Evolutionary conservation across 1,284 basidiomycete genomes (phyloP), one percentile per base, ranked within the genome.

Genomic region (Ustilago xerochloae): DNA sequence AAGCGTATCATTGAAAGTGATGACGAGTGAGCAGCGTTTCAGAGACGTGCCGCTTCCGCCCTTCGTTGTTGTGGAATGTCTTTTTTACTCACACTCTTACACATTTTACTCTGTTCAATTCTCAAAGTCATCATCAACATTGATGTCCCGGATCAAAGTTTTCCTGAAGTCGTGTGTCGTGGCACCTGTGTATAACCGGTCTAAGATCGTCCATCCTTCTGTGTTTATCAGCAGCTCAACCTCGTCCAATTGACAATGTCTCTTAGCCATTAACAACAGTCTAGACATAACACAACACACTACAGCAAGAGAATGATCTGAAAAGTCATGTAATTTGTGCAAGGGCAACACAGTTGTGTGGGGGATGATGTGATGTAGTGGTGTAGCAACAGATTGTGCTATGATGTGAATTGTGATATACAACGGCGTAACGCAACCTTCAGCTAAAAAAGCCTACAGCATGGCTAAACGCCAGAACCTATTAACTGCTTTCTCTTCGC

Each of bases 1-100:
- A 77, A 77, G 61, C 62, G 71, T 39, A 77, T 74, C 71, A 60
- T 77, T 30, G 75, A 75, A 29, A 71, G 68, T 26, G 72, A 75
- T 47, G 75, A 77, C 28, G 75, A 77, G 43, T 73, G 33, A 54
- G 18, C 28, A 30, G 28, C 39, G 12, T 30, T 32, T 32, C 32
- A 50, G n/a, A 4, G 8, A 9, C 39, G 10, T 41, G 4, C 15
- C 10, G 13, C 9, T 39, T 9, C 38, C 38, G 38, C 12, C n/a
- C 26, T 47, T 15, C 15, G n/a, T n/a, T n/a, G n/a, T n/a, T 15
- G 24, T 12, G 41, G 18, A 22, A 13, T 22, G 15, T 43, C 20
- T 43, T 22, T 24, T 24, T n/a, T n/a, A n/a, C n/a, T n/a, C n/a
- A n/a, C n/a, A n/a, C n/a, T n/a, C n/a, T n/a, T n/a, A n/a, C n/a